Base-by-base conservation (phyloP, 2,329 filamentous ascomycete genomes). In the Fusarium citri region DNA sequence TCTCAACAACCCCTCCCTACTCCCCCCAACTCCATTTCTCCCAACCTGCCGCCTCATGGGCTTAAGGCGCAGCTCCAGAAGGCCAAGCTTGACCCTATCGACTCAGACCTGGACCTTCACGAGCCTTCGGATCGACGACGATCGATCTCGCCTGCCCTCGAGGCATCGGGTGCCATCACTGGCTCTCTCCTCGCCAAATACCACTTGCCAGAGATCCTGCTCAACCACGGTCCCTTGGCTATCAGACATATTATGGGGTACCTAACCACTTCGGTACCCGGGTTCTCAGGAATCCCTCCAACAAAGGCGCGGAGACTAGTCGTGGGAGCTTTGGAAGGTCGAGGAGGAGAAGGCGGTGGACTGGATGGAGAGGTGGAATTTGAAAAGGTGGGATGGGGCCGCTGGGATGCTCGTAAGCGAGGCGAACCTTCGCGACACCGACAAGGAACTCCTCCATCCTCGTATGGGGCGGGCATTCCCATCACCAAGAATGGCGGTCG, bases 201-300 rank as follows among this genome's bases (percentile, higher is more conserved):
- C 79, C 92, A 98, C 79, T 87, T 99, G 64, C 94, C 95, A 4
- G 92, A 93, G 74, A 97, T 98, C 79, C 86, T 99, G 77, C 86
- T 98, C 67, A 90, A 91, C 78, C 92, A 98, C 77, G 96, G 95
- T 25, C 94, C 96, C 51, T 83, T 97, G 80, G 94, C 96, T 55
- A 98, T 99, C 80, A 92, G 95, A 75, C 92, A 98, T 81, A 91
- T 99, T 78, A 97, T 97, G 88, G 93, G 93, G 71, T 95, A 97
- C 81, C 86, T 99, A 76, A 97, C 94, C 40, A 94, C 94, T 50
- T 93, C 93, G 16, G 93, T 99, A 14, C 95, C 96, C 26, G 96
- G 95, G 66, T 98, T 97, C 79, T 93, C 93, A 41, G 89, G 91
- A 56, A 96, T 98, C 58, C 91, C 94, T 26, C 93, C 94, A 57